Percentiles rank a stretch among this genome's conserved stretches.
Conservation (phyloP, 352 stramenopile species). For the Phytophthora palmivora region DNA sequence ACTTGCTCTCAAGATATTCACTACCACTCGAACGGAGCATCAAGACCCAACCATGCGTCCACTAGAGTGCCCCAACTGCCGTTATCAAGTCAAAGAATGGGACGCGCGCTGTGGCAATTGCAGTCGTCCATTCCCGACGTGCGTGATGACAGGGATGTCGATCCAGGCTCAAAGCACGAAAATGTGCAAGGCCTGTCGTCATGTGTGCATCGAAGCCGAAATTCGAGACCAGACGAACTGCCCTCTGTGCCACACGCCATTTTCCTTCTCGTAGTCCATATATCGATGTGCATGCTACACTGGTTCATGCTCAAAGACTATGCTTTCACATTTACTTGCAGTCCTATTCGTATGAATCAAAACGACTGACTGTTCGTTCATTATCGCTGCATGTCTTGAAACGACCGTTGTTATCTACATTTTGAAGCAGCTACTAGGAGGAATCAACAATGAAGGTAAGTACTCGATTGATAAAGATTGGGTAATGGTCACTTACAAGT, state of each 20-base stretch:
- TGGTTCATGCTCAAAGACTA: background rate
- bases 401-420: conserved; percentile 28
- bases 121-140: conserved; percentile 71
- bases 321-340: conserved; percentile 1
- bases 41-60: conserved; percentile 84
- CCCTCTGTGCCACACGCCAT: conserved; percentile 87
- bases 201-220: conserved; percentile 88
- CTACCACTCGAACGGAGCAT: conserved; percentile 53
- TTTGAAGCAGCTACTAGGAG: conserved; percentile 12
- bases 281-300: too few species aligned
- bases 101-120: conserved; percentile 85
- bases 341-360: conserved; percentile 2
- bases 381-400: conserved; percentile 16
- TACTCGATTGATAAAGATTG: background rate
- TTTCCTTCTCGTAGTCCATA: conserved; percentile 28
- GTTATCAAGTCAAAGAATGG: conserved; percentile 88
- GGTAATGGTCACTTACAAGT: conserved; percentile 9
- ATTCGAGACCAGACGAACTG: conserved; percentile 85
- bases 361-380: conserved; percentile 12
- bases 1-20: conserved; percentile 90
- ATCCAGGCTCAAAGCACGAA: conserved; percentile 81
- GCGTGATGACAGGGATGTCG: conserved; percentile 79
- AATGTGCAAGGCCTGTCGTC: conserved; percentile 88
- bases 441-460: conserved; percentile 38
- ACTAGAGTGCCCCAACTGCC: conserved; percentile 82